These are phyloP conservation scores for Amanita jacksonii DNA, from an alignment of 768 basidiomycete species.

Conservation along the genomic window DNA sequence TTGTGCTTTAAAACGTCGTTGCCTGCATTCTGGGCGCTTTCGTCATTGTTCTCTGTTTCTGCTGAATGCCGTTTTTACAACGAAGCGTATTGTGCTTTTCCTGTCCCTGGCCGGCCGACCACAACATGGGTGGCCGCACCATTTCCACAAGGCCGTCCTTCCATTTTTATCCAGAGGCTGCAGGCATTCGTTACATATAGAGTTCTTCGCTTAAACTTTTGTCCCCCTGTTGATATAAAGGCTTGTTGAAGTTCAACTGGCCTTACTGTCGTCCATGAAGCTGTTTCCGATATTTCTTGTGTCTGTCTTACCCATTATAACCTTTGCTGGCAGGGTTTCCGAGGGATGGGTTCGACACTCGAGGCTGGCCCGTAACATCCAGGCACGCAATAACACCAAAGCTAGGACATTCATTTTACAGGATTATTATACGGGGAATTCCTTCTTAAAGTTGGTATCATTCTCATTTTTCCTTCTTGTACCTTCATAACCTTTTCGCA, in stretches of 20 bases:
- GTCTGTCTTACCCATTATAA: constrained; percentile 10
- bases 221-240: not conserved
- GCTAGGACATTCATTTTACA: constrained; percentile 19
- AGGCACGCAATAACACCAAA: constrained; percentile 15
- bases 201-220: no score
- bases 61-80: no score
- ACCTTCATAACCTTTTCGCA: constrained; percentile 17
- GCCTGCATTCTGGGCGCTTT: no score
- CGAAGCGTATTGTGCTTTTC: no score
- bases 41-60: no score
- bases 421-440: constrained; percentile 35
- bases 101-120: no score
- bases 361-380: constrained; percentile 15
- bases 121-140: no score
- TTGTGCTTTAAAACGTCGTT: no score
- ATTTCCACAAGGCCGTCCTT: no score
- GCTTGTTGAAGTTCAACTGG: no score
- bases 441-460: constrained; percentile 47
- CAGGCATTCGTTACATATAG: no score
- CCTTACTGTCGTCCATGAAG: constrained; percentile 7
- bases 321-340: constrained; percentile 23
- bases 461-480: not conserved
- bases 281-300: not conserved
- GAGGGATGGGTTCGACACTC: constrained; percentile 16
- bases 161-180: no score